Conservation (phyloP, 2,329 filamentous ascomycete genomes). For the Hymenoscyphus occultus region DNA sequence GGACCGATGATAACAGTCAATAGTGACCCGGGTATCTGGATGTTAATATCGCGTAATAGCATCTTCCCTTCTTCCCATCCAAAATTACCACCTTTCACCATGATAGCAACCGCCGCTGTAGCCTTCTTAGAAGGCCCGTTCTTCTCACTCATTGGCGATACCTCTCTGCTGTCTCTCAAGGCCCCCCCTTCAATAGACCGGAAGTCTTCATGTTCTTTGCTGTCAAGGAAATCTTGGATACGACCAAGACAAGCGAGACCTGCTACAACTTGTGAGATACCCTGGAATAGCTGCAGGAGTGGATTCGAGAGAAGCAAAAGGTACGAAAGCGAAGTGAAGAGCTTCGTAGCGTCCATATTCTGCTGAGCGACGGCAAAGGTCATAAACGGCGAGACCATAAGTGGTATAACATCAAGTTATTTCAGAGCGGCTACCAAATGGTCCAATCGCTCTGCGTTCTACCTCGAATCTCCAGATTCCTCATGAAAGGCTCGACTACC, state of each 20-base stretch:
- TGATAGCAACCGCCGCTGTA: background rate
- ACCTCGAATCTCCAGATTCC: too few species aligned
- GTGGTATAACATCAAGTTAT: too few species aligned
- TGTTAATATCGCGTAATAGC: slow-evolving; percentile 6
- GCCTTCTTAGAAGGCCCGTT: too few species aligned
- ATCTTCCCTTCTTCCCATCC: slow-evolving; percentile 12
- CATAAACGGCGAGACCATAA: too few species aligned
- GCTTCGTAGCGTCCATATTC: slow-evolving; percentile 15
- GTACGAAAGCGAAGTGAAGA: slow-evolving; percentile 32
- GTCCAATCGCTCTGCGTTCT: too few species aligned
- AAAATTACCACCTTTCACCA: slow-evolving; percentile 9
- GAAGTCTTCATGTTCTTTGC: slow-evolving; percentile 12
- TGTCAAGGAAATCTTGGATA: slow-evolving; percentile 29
- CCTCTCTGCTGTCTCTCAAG: too few species aligned
- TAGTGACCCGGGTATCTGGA: background rate
- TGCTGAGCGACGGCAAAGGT: slow-evolving; percentile 15
- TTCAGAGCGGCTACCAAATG: too few species aligned
- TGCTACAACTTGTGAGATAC: slow-evolving; percentile 22
- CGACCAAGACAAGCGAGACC: slow-evolving; percentile 28
- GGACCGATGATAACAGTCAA: slow-evolving; percentile 36
- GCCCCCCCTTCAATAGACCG: background rate
- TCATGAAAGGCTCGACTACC: too few species aligned
- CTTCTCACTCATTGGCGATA: too few species aligned
- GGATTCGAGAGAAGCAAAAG: slow-evolving; percentile 27
- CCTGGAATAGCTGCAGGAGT: slow-evolving; percentile 25